Base-by-base conservation (phyloP, 208 protist genomes). In the Leptomonas pyrrhocoris region DNA sequence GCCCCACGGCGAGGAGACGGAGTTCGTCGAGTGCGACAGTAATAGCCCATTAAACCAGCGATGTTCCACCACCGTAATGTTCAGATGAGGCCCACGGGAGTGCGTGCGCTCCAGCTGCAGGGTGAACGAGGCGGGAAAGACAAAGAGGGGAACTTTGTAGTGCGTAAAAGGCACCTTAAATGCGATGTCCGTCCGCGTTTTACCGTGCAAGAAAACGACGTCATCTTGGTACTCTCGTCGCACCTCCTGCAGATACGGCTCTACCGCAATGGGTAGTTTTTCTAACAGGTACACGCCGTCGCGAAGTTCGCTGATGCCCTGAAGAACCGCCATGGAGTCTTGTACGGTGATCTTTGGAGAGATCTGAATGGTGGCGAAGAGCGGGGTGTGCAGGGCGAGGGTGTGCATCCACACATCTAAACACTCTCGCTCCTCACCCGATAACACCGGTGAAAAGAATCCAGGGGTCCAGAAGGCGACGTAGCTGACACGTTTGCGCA, bases 41-140 rank as follows among this genome's bases (percentile, higher is more conserved):
- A 93, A 74, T 1, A 69, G 71, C 9, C 90, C 90, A 31, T 79
- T 79, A 60, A 91, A 95, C 88, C 90, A 95, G 43, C 83, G 90
- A 55, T 93, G 78, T 68, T 95, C 87, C 0, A 75, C 76, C 9
- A 71, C 73, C 13, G 83, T 77, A 40, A 95, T 87, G 23, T 76
- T 42, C 64, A 62, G 13, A 45, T 54, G 56, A n/a, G 59, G 57
- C 8, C 46, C 53, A 11, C 58, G 3, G 0, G 66, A 15, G 7
- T 15, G 28, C 18, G 40, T 54, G 13, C 73, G 61, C 64, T 90
- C 77, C 3, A 93, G 77, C 60, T 90, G 80, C 60, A 95, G 58
- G 0, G 81, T 86, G 28, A 87, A 75, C 7, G 78, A 60, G 5
- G 78, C 72, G 1, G 84, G 86, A 31, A 92, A 67, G 2, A 45